phyloP scores from a whole-genome alignment of 495 filamentous ascomycete species.

The Evernia prunastri region DNA sequence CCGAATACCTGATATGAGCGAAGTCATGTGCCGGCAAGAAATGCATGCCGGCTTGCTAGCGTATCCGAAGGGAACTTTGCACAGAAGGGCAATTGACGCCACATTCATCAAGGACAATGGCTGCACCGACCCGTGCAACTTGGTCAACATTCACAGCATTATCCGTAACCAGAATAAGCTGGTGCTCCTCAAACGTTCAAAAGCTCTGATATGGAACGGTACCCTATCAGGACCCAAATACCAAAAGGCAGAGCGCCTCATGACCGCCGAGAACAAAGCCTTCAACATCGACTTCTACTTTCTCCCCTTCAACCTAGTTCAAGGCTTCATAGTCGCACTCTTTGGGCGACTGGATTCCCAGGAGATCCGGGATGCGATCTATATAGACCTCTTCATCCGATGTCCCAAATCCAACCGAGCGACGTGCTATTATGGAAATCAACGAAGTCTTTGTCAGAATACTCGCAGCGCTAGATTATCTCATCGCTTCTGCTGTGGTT shows the following conservation, averaged over 20 bases:
- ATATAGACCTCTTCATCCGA: conserved; percentile 14
- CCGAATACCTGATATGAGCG: conserved; percentile 20
- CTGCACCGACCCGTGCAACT: conserved; percentile 18
- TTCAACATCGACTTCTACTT: background rate
- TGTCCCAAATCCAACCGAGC: conserved; percentile 3
- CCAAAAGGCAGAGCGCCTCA: background rate
- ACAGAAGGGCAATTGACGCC: conserved; percentile 17
- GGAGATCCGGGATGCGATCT: conserved; percentile 18
- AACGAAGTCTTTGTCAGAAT: conserved; percentile 10
- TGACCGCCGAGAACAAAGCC: background rate
- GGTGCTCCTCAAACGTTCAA: conserved; percentile 1
- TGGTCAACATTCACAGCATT: background rate
- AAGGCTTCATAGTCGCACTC: conserved; percentile 20
- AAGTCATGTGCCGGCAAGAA: conserved; percentile 15
- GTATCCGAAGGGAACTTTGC: conserved; percentile 7
- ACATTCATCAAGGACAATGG: conserved; percentile 17
- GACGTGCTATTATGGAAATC: background rate
- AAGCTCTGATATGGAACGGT: conserved; percentile 10
- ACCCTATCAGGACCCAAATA: conserved; percentile 5
- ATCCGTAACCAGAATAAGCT: conserved; percentile 14
- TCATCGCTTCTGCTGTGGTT: conserved; percentile 13
- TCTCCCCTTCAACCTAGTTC: conserved; percentile 17
- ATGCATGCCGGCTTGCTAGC: conserved; percentile 12
- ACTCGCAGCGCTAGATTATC: conserved; percentile 13
- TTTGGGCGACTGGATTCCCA: conserved; percentile 16